Percentiles rank a stretch among this genome's conserved stretches.
phyloP scores from a whole-genome alignment of 1,284 basidiomycete species.

The Ceratobasidium sp. region DNA sequence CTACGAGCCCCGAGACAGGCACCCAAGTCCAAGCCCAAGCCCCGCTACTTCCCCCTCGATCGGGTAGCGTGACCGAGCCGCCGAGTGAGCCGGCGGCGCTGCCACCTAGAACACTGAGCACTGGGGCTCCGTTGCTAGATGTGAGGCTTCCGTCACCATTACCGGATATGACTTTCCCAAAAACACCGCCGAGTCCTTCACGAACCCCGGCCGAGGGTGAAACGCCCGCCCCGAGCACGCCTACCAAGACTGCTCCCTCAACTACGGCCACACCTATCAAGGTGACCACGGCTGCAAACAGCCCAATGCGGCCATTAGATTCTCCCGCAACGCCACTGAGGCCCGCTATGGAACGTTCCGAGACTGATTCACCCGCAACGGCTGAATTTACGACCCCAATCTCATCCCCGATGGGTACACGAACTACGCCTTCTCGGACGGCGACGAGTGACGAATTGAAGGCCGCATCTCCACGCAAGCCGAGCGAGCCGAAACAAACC shows the following conservation, averaged over 20 bases:
- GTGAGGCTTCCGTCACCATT: conserved; percentile 37
- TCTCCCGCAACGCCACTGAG: conserved; percentile 6
- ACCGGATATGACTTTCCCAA: conserved; percentile 33
- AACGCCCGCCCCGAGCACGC: conserved; percentile 14
- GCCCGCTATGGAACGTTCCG: background rate
- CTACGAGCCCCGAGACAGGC: background rate
- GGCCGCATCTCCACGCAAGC: conserved; percentile 8
- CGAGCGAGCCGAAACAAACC: conserved; percentile 9
- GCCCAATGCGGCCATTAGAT: conserved; percentile 10
- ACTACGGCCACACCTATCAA: conserved; percentile 15
- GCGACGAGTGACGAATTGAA: conserved; percentile 7
- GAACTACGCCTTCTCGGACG: conserved; percentile 21
- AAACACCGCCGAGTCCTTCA: conserved; percentile 9
- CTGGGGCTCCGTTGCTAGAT: conserved; percentile 20
- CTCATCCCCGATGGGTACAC: conserved; percentile 27
- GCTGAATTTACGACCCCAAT: conserved; percentile 34
- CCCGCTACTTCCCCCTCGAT: conserved; percentile 16
- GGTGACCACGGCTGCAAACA: background rate
- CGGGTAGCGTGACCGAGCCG: background rate
- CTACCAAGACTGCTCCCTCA: background rate
- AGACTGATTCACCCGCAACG: conserved; percentile 17
- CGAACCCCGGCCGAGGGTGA: conserved; percentile 8
- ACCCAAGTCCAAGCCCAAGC: background rate
- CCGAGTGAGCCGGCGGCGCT: conserved; percentile 16
- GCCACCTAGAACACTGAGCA: conserved; percentile 10